These are phyloP conservation scores for Aspergillus ustus DNA, from an alignment of 2,329 filamentous ascomycete genomes.

Conservation along the genomic window DNA sequence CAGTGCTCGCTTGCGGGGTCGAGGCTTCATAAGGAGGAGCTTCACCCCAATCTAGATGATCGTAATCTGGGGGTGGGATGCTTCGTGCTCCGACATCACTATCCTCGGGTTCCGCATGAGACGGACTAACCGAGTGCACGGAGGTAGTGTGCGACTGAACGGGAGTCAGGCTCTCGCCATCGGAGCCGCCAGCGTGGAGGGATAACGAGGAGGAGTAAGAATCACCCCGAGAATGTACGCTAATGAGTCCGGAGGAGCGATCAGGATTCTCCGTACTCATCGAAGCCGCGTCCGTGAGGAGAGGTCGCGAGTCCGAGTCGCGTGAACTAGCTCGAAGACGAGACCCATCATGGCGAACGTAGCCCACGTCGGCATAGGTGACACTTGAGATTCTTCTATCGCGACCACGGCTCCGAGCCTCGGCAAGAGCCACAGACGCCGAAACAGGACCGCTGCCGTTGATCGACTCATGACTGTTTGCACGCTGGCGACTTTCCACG, in stretches of 20 bases:
- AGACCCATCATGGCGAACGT: conserved; percentile 55
- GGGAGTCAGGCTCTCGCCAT: conserved; percentile 32
- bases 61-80: conserved; percentile 49
- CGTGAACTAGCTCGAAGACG: conserved; percentile 52
- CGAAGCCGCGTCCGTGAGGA: conserved; percentile 45
- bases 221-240: conserved; percentile 36
- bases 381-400: conserved; percentile 54
- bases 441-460: conserved; percentile 42
- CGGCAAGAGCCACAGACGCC: conserved; percentile 46
- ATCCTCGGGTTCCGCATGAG: conserved; percentile 33
- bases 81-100: conserved; percentile 43
- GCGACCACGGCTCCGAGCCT: conserved; percentile 49
- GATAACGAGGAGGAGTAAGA: conserved; percentile 44
- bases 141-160: conserved; percentile 34
- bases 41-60: conserved; percentile 48
- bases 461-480: conserved; percentile 33
- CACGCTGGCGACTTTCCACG: conserved; percentile 59
- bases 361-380: conserved; percentile 52
- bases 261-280: conserved; percentile 35
- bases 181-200: conserved; percentile 33
- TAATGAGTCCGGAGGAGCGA: conserved; percentile 34
- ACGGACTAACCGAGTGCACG: conserved; percentile 27
- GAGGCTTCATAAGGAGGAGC: conserved; percentile 47
- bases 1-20: conserved; percentile 19
- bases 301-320: conserved; percentile 53